Percentiles rank a stretch among this genome's conserved stretches.
phyloP scores from a whole-genome alignment of 2,329 filamentous ascomycete species.

The Penicillium polonicum region DNA sequence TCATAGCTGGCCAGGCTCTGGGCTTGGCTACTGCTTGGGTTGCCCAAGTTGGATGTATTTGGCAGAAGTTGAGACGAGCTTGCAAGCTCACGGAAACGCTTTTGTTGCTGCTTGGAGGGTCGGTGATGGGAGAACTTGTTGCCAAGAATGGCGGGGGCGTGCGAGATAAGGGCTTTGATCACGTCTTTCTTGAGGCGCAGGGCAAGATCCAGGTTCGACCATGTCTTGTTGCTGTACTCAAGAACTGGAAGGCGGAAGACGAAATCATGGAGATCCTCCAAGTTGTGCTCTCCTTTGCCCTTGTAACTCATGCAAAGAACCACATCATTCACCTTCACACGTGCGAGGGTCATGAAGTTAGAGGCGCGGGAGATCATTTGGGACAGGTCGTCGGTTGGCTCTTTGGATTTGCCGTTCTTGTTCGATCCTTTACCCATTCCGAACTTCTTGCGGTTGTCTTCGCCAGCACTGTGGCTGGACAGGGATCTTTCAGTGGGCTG shows the following conservation, averaged over 20 bases:
- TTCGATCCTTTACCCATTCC: constrained; percentile 45
- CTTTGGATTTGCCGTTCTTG: constrained; percentile 57
- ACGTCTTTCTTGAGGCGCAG: constrained; percentile 92
- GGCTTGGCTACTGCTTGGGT: constrained; percentile 30
- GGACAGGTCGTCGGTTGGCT: constrained; percentile 80
- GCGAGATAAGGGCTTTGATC: constrained; percentile 88
- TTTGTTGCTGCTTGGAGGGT: constrained; percentile 75
- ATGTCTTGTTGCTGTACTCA: constrained; percentile 98
- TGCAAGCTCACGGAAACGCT: constrained; percentile 77
- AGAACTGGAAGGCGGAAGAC: constrained; percentile 93
- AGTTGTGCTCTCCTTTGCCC: constrained; percentile 89
- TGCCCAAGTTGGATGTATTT: constrained; percentile 35
- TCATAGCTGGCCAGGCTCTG: constrained; percentile 39
- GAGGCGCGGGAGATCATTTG: constrained; percentile 96
- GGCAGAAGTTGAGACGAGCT: constrained; percentile 67
- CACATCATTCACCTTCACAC: constrained; percentile 92
- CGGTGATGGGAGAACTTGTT: constrained; percentile 94
- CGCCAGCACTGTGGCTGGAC: constrained; percentile 30
- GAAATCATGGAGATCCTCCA: constrained; percentile 96
- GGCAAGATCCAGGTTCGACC: constrained; percentile 94
- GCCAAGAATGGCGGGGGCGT: constrained; percentile 92
- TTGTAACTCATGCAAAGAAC: constrained; percentile 96
- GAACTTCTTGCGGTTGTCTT: constrained; percentile 52
- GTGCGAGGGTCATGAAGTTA: constrained; percentile 95
- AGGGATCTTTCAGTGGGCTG: constrained; percentile 40